Conservation (phyloP, 2,329 filamentous ascomycete genomes). For the Phyllosticta ampelicida region DNA sequence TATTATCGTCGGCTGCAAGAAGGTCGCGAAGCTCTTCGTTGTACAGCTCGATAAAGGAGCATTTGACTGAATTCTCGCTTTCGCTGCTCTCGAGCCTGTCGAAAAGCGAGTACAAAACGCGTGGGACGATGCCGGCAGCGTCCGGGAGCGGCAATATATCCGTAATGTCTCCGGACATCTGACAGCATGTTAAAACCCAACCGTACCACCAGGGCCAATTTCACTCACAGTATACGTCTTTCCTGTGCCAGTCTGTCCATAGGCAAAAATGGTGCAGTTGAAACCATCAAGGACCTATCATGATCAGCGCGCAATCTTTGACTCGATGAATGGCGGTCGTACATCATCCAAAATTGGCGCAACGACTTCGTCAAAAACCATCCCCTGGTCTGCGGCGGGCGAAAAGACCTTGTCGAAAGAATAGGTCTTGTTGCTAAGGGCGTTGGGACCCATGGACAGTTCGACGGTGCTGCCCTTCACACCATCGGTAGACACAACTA, state of each 20-base stretch:
- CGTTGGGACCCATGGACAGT: constrained; percentile 83
- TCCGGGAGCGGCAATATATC: constrained; percentile 85
- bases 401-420: constrained; percentile 97
- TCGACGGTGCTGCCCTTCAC: constrained; percentile 76
- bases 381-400: constrained; percentile 81
- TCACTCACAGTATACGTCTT: constrained; percentile 71
- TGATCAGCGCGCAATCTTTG: not conserved
- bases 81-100: constrained; percentile 64
- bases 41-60: constrained; percentile 97
- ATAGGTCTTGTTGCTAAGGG: constrained; percentile 91
- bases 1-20: constrained; percentile 66
- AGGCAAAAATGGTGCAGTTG: constrained; percentile 98
- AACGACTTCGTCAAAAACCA: constrained; percentile 93
- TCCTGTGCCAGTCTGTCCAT: constrained; percentile 93
- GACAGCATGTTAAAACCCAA: too few relatives aligned
- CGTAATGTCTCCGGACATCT: constrained; percentile 93
- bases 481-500: constrained; percentile 82
- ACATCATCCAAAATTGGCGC: constrained; percentile 89
- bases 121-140: constrained; percentile 87
- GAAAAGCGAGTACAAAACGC: constrained; percentile 80
- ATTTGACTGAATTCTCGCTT: constrained; percentile 85
- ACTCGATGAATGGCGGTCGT: constrained; percentile 10
- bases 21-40: constrained; percentile 94
- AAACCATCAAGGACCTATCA: constrained; percentile 81
- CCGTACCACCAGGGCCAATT: too few relatives aligned